These are phyloP conservation scores for Acidiella bohemica DNA, from an alignment of 495 filamentous ascomycete genomes.

Conservation along the genomic window DNA sequence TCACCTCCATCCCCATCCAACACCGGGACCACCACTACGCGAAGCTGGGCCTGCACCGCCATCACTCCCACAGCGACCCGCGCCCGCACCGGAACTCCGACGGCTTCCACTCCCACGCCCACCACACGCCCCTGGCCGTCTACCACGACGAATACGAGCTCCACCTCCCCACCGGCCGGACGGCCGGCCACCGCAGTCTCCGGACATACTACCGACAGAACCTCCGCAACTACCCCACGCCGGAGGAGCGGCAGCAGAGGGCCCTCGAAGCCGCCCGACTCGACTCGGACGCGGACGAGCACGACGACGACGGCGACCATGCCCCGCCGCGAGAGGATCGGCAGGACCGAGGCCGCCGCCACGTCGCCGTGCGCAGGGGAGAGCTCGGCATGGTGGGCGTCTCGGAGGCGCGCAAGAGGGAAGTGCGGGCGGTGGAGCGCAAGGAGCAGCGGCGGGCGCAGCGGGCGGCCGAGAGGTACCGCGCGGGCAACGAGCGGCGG, in stretches of 20 bases:
- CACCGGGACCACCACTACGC: slow-evolving; percentile 46
- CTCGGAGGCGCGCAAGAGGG: slow-evolving; percentile 52
- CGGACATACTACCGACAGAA: slow-evolving; percentile 86
- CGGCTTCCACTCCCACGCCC: slow-evolving; percentile 61
- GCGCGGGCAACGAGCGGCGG: slow-evolving; percentile 49
- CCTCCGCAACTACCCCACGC: slow-evolving; percentile 62
- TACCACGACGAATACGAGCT: slow-evolving; percentile 87
- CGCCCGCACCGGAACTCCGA: slow-evolving; percentile 54
- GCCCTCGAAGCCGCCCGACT: slow-evolving; percentile 26
- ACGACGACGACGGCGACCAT: slow-evolving; percentile 34
- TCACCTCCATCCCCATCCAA: slow-evolving; percentile 57
- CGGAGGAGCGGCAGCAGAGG: slow-evolving; percentile 44
- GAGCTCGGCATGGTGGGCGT: slow-evolving; percentile 65
- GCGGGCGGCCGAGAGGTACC: slow-evolving; percentile 42
- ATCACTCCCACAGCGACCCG: slow-evolving; percentile 49
- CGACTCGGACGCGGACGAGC: slow-evolving; percentile 23
- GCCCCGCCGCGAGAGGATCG: slow-evolving; percentile 19
- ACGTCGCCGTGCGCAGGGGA: slow-evolving; percentile 51
- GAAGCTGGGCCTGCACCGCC: slow-evolving; percentile 46
- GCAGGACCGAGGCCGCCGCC: slow-evolving; percentile 38
- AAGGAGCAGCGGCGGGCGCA: slow-evolving; percentile 49
- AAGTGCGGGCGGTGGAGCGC: slow-evolving; percentile 50
- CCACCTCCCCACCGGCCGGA: slow-evolving; percentile 78
- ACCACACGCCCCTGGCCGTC: slow-evolving; percentile 46
- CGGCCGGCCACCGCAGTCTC: slow-evolving; percentile 81